Evolutionary conservation across 306 rosid species (phyloP), one percentile per base, ranked within the genome.

Genomic region (Cicer yamashitae): DNA sequence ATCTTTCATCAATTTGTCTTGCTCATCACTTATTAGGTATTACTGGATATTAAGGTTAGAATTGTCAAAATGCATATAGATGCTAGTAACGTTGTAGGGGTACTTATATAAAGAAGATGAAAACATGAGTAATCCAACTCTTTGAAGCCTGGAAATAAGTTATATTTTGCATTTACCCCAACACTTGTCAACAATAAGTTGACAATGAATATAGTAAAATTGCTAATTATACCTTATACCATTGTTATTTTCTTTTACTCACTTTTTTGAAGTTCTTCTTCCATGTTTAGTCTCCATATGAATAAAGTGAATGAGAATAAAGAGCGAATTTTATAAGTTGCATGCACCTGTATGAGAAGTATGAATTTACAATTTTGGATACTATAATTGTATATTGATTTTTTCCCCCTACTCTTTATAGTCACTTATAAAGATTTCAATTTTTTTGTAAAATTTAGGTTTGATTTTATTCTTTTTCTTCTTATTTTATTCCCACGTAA

Each of bases 21-120:
- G 66, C 51, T 58, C 46, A 2, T 79, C 34, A 9, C 20, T 73
- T 65, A 53, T 45, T 66, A 46, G 56, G 44, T 73, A 46, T 56
- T 45, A 0, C 44, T 6, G 13, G 43, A 6, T 59, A 56, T 34
- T 59, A 11, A 10, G 41, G 65, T 59, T 25, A 30, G 43, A 25
- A 25, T 3, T 30, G 17, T 59, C 65, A 59, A 59, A 30, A 34
- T 59, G 41, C 43, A 59, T 59, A 30, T 59, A 30, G 8, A 59
- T 59, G 43, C 18, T 30, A 59, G 43, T 59, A 59, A 54, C 1
- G 30, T 17, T 54, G 60, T 2, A 8, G 60, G 60, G 7, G 11
- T 54, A 18, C 60, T 54, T 18, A 62, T 72, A 4, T 57, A 22
- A 13, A 73, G 10, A 73, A 25, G 37, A 20, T 22, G 57, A 59